phyloP scores from a whole-genome alignment of 2,329 filamentous ascomycete genomes.

The Blastomyces silverae region DNA sequence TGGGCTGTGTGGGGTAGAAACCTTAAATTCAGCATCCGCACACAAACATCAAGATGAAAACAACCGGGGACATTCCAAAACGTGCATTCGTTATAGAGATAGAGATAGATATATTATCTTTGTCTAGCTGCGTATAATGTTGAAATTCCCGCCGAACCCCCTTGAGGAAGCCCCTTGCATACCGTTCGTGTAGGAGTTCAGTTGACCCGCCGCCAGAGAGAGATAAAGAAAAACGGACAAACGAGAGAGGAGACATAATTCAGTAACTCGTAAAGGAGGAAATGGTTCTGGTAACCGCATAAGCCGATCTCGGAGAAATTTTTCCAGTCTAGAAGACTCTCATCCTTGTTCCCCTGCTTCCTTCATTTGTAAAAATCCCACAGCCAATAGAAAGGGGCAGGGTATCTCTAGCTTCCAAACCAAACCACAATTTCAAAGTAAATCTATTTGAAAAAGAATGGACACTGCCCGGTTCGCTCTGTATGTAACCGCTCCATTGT shows the following conservation, averaged over 20 bases:
- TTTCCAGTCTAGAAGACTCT: background rate
- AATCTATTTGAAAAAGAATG: constrained; percentile 33
- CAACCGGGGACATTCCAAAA: background rate
- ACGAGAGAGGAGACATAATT: background rate
- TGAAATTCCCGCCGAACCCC: background rate
- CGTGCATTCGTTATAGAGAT: background rate
- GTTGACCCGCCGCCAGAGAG: background rate
- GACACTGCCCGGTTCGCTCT: constrained; percentile 43
- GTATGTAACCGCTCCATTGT: constrained; percentile 35
- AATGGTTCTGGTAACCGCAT: background rate
- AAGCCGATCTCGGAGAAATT: background rate
- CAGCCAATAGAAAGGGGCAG: background rate
- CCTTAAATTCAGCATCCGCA: background rate
- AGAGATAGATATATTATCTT: background rate
- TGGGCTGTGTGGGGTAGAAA: constrained; percentile 10
- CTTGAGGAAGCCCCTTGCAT: background rate
- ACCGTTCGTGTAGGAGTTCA: background rate
- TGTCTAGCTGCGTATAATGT: background rate
- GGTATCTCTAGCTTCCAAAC: background rate
- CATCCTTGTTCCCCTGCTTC: background rate
- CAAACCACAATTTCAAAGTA: background rate
- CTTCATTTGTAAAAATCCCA: background rate
- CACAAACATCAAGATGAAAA: background rate
- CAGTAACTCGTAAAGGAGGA: background rate
- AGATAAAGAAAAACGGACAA: background rate